A percentile compares a stretch with the other conserved stretches of the same genome.
Evolutionary conservation across 371 early-diverging fungal genomes (phyloP).

Genomic region (Thermomucor indicae-seudaticae): DNA sequence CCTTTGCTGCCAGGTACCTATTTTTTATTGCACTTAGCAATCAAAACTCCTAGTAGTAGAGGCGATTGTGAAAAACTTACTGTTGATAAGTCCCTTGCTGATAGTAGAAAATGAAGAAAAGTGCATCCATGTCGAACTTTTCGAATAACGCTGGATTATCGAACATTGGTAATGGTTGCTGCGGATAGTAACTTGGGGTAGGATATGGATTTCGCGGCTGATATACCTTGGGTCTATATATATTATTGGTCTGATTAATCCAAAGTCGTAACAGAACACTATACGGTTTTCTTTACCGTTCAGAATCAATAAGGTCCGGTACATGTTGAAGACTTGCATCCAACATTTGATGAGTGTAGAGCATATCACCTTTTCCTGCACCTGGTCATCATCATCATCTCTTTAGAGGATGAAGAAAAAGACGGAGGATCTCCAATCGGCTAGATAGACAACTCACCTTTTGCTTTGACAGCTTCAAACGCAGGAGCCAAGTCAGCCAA

Average conservation of each 20-base stretch:
- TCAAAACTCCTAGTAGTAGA: background rate
- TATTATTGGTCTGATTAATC: too few relatives aligned
- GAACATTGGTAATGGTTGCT: slow-evolving; percentile 75
- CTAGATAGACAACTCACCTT: slow-evolving; percentile 35
- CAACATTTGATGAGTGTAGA: slow-evolving; percentile 64
- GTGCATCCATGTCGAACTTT: slow-evolving; percentile 93
- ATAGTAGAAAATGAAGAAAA: slow-evolving; percentile 99
- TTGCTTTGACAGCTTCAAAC: slow-evolving; percentile 71
- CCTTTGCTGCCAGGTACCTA: slow-evolving; percentile 92
- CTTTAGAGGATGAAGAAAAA: background rate
- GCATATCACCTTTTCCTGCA: slow-evolving; percentile 25
- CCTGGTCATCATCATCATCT: slow-evolving; percentile 4
- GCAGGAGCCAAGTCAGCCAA: slow-evolving; percentile 73
- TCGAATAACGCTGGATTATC: slow-evolving; percentile 83
- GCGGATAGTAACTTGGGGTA: slow-evolving; percentile 89
- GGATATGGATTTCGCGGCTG: slow-evolving; percentile 73
- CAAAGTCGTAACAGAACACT: too few relatives aligned
- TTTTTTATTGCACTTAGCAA: background rate
- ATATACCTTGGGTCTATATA: slow-evolving; percentile 60
- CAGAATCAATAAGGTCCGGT: slow-evolving; percentile 75
- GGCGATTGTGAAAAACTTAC: slow-evolving; percentile 43
- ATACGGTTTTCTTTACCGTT: slow-evolving; percentile 63
- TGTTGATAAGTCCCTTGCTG: slow-evolving; percentile 96
- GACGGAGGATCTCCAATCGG: background rate
- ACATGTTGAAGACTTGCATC: slow-evolving; percentile 73